phyloP scores from a whole-genome alignment of 2,329 filamentous ascomycete species.

The Pseudogymnoascus sp. region DNA sequence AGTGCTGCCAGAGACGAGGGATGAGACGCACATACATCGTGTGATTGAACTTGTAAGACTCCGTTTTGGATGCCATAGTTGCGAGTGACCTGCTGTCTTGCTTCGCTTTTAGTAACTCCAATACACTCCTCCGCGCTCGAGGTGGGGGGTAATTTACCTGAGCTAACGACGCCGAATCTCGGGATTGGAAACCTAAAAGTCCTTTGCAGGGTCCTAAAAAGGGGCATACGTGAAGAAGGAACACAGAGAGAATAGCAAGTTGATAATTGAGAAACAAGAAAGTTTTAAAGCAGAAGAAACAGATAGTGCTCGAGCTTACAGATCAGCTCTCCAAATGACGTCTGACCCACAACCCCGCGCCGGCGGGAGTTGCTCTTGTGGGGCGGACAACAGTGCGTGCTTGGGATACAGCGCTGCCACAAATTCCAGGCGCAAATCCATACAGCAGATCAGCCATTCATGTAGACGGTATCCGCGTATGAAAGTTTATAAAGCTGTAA shows the following conservation, averaged over 20 bases:
- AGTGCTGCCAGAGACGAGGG: constrained; percentile 10
- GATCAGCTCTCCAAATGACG: constrained; percentile 2
- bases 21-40: constrained; percentile 56
- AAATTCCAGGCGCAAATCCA: background rate
- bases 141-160: background rate
- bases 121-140: background rate
- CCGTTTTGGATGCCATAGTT: constrained; percentile 57
- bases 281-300: background rate
- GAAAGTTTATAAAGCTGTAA: background rate
- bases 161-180: background rate
- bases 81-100: constrained; percentile 25
- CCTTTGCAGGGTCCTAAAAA: constrained; percentile 19
- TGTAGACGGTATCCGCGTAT: background rate
- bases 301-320: background rate
- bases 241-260: background rate
- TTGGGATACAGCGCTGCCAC: background rate
- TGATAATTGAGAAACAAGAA: constrained; percentile 8
- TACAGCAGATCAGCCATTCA: background rate
- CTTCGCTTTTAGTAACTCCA: background rate
- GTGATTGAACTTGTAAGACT: constrained; percentile 80
- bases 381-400: background rate
- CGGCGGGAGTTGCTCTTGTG: background rate
- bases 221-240: constrained; percentile 18
- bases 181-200: constrained; percentile 13
- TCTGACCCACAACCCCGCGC: background rate